Conservation (phyloP, 192 early-diverging fungal species). For the Haplosporangium gracile region DNA sequence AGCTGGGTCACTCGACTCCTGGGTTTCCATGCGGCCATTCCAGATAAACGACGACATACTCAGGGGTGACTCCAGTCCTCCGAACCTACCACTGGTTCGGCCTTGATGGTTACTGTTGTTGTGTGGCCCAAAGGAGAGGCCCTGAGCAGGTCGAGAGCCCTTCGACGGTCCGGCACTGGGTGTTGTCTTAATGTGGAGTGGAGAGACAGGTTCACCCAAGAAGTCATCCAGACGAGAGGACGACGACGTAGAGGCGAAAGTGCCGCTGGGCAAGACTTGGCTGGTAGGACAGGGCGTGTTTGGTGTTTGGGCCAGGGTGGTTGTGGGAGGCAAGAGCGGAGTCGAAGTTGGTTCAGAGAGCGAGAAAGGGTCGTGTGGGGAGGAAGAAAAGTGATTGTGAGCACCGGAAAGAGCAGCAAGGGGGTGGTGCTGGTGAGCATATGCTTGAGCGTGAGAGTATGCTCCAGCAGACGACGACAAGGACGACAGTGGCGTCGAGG, state of each 20-base stretch:
- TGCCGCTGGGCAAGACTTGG: neutral
- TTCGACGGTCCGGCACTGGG: neutral
- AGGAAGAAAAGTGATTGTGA: neutral
- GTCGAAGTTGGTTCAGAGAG: neutral
- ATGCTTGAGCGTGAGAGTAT: neutral
- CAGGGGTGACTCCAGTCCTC: constrained; percentile 33
- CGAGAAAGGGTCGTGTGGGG: neutral
- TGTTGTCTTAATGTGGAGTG: neutral
- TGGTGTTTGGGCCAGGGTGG: constrained; percentile 13
- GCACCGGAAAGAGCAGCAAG: neutral
- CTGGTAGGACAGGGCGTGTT: constrained; percentile 15
- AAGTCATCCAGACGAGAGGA: constrained; percentile 8
- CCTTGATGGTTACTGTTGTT: neutral
- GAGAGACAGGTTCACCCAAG: neutral
- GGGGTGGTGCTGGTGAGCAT: neutral
- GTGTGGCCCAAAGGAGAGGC: constrained; percentile 15
- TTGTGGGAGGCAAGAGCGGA: neutral
- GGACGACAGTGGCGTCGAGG: neutral
- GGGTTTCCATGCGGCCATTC: constrained; percentile 18
- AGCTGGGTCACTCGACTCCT: neutral
- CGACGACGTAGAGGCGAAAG: neutral
- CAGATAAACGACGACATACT: constrained; percentile 41
- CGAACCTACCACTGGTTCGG: neutral
- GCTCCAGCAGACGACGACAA: neutral
- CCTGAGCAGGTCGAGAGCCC: neutral